Percentiles rank a stretch among this genome's conserved stretches.
Conservation (phyloP, 2,329 filamentous ascomycete species). For the Sclerotiophoma versabilis region DNA sequence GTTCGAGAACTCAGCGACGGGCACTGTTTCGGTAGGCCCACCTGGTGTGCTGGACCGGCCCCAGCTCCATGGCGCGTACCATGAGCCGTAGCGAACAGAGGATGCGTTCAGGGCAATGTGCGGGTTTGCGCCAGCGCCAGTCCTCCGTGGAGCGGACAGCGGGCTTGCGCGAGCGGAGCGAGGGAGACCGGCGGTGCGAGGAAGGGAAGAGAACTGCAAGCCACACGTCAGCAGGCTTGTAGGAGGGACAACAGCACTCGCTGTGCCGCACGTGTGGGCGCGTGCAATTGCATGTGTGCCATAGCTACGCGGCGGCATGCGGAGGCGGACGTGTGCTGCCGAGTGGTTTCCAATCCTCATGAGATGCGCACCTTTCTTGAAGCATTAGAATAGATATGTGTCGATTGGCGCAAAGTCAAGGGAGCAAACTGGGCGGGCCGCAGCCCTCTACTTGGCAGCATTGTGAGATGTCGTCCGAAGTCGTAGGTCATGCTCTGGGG, state of each 20-base stretch:
- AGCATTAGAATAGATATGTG: conserved; percentile 27
- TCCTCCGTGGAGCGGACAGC: conserved; percentile 37
- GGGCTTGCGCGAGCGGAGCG: conserved; percentile 32
- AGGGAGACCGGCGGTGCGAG: conserved; percentile 29
- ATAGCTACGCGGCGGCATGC: conserved; percentile 7
- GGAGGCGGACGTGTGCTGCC: conserved; percentile 9
- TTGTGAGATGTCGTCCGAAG: conserved; percentile 46
- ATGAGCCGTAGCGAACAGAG: conserved; percentile 41
- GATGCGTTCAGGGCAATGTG: conserved; percentile 32
- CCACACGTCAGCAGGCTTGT: conserved; percentile 2
- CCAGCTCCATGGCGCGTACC: conserved; percentile 48
- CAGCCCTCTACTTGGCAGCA: conserved; percentile 59
- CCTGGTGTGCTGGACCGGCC: conserved; percentile 35
- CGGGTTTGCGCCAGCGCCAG: conserved; percentile 26
- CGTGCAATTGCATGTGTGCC: conserved; percentile 2
- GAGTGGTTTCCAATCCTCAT: background rate
- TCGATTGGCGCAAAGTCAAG: conserved; percentile 32
- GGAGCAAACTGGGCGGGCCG: conserved; percentile 44
- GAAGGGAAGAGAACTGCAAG: conserved; percentile 44
- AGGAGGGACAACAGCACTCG: background rate
- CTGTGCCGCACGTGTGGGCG: conserved; percentile 9
- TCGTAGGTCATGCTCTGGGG: conserved; percentile 15
- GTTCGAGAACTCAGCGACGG: conserved; percentile 32
- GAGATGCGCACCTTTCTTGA: conserved; percentile 45
- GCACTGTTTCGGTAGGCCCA: conserved; percentile 28